phyloP scores from a whole-genome alignment of 2,329 filamentous ascomycete genomes.

The Aspergillus arachidicola region DNA sequence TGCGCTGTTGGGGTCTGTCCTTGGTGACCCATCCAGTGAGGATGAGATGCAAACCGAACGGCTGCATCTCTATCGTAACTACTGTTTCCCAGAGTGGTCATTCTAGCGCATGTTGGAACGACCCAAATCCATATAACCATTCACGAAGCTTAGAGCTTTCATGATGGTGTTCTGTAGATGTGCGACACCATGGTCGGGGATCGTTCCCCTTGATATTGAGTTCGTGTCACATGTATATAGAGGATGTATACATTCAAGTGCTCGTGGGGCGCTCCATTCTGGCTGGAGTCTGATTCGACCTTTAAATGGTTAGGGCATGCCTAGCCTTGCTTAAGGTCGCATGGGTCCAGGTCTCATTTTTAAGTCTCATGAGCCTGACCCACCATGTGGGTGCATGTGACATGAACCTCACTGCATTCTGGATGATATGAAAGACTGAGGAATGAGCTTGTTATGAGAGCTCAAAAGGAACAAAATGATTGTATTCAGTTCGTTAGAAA shows the following conservation, averaged over 20 bases:
- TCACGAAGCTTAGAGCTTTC: no score
- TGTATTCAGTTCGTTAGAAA: not conserved
- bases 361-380: not conserved
- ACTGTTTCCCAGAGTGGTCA: no score
- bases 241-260: not conserved
- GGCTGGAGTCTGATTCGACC: not conserved
- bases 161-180: not conserved
- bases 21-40: not conserved
- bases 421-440: not conserved
- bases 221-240: not conserved
- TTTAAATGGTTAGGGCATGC: not conserved
- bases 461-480: not conserved
- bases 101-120: no score
- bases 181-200: not conserved
- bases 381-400: not conserved
- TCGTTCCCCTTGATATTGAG: not conserved
- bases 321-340: not conserved
- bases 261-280: not conserved
- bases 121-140: no score
- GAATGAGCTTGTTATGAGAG: not conserved
- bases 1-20: not conserved
- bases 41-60: no score
- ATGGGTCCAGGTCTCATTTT: not conserved
- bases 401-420: not conserved
- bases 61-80: no score